Evolutionary conservation across 2,329 filamentous ascomycete species (phyloP), one percentile per base, ranked within the genome.

Genomic region (Calonectria pseudoreteaudii): DNA sequence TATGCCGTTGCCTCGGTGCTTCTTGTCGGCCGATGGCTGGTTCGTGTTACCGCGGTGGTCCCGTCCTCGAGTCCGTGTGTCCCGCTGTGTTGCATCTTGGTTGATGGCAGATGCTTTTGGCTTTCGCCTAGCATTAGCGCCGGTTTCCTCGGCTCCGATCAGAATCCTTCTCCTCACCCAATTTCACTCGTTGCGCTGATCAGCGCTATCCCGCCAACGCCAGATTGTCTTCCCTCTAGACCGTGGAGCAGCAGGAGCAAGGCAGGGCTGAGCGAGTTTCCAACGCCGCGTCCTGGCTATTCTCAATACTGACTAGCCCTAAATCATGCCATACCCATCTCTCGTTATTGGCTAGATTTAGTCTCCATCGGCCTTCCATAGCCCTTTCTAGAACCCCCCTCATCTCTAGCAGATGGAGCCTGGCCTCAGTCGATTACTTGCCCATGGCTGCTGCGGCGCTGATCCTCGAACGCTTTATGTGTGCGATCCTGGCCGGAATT

Each of bases 341-440:
- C 28, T 16, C 72, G 23, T 62, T 16, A 80, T 79, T 79, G 78
- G 78, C 69, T 67, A 26, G 36, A 28, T 26, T 23, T 9, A 50
- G 30, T 44, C 68, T 64, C 52, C 36, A 62, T 69, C 62, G 60
- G 69, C 64, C 78, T 79, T 79, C 78, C 77, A 70, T 71, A 58
- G 71, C 69, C 76, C 72, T 73, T 79, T 80, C 78, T 79, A 80
- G 78, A 79, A 79, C 58, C 41, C 56, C 53, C 72, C 73, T 79
- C 78, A 80, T 80, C 66, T 79, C 78, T 69, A 72, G 36, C 36
- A 60, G 60, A 58, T 50, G 60, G 49, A 53, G 49, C 47, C 71
- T 71, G 68, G 60, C 64, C 68, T 47, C 28, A 65, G 53, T 71
- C 68, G 65, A 62, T 60, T 70, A 68, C 47, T 64, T 58, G 49